phyloP scores from a whole-genome alignment of 1,284 basidiomycete species.

The Sanguinoderma infundibulare region DNA sequence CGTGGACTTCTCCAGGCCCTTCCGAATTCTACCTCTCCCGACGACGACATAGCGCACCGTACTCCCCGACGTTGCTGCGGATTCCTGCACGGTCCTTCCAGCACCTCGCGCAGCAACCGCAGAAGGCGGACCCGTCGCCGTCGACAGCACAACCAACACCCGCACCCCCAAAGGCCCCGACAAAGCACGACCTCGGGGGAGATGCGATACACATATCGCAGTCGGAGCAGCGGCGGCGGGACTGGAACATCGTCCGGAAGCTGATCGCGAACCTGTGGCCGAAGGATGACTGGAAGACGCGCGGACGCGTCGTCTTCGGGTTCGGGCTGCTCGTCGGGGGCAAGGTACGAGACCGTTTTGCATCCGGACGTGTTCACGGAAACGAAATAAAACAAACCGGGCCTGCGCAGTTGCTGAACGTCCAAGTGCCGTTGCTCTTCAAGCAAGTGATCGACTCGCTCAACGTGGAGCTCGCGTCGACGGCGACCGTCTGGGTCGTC shows the following conservation, averaged over 20 bases:
- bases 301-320: conserved; percentile 83
- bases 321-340: conserved; percentile 83
- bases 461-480: conserved; percentile 82
- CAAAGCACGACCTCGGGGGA: conserved; percentile 18
- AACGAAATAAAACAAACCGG: neutral
- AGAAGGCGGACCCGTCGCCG: conserved; percentile 4
- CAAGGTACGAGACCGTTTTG: conserved; percentile 63
- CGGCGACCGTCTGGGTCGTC: conserved; percentile 88
- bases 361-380: neutral
- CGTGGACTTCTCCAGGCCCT: neutral
- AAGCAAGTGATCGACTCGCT: conserved; percentile 90
- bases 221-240: conserved; percentile 63
- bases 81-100: conserved; percentile 1
- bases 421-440: conserved; percentile 97
- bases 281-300: conserved; percentile 74
- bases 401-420: conserved; percentile 72
- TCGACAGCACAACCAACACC: conserved; percentile 1
- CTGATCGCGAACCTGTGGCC: conserved; percentile 78
- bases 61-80: neutral
- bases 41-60: neutral
- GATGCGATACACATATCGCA: conserved; percentile 29
- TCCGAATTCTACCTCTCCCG: neutral
- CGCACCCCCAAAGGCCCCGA: neutral
- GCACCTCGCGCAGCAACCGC: conserved; percentile 14
- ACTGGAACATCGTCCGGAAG: conserved; percentile 70